Base-by-base conservation (phyloP, 352 stramenopile genomes). In the Elongisporangium senticosum region DNA sequence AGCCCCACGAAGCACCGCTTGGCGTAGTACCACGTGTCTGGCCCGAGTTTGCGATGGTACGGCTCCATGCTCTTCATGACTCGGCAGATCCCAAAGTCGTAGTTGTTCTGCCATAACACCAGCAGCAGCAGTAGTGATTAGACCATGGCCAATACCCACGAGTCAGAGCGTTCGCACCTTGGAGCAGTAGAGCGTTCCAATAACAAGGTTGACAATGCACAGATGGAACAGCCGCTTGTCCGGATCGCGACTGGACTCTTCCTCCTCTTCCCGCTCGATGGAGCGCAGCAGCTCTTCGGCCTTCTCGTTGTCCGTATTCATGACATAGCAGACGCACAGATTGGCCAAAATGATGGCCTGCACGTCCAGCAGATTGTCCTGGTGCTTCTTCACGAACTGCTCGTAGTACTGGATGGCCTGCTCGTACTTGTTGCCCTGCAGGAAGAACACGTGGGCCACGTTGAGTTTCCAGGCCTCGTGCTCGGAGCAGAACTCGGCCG, bases 121-220 rank as follows among this genome's bases (percentile, higher is more conserved):
- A 49, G 14, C 7, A 47, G 14, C n/a, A n/a, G n/a, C n/a, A n/a
- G n/a, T n/a, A n/a, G n/a, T n/a, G n/a, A n/a, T 28, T 47, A 51
- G 39, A 47, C 15, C 28, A 55, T 17, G 0, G 14, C 24, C 11
- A 6, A 13, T 20, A 62, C 40, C 4, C 5, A 10, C 5, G 20
- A 1, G 24, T 6, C 17, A 8, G 10, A 40, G 6, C 2, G 6
- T 52, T n/a, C 23, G 55, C 61, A 74, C 77, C 65, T 98, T 98
- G 63, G 95, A 96, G 77, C 95, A 99, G 71, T 99, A 99, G 22
- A 99, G 80, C 56, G 95, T 98, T 40, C 96, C 96, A 61, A 99
- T 98, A 33, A 98, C 95, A 13, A 99, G 82, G 67, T 98, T 98
- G 53, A 99, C 92, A 55, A 98, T 98, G 69, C 95, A 98, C n/a